Base-by-base conservation (phyloP, 257 asterid genomes). In the Eustoma russellianum region DNA sequence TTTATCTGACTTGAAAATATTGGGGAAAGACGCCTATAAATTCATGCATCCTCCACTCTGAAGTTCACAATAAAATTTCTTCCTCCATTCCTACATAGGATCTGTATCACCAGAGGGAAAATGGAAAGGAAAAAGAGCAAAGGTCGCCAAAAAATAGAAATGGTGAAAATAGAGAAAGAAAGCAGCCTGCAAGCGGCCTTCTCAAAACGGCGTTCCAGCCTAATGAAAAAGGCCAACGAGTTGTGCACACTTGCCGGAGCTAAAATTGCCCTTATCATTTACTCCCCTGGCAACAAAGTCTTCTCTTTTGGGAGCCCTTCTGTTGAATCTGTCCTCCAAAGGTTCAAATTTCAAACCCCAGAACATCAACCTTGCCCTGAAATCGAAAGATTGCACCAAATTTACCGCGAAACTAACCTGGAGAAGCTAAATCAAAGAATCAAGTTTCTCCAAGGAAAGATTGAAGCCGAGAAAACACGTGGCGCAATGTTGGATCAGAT, bases 241-340 rank as follows among this genome's bases (percentile, higher is more conserved):
- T n/a, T 53, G 4, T 45, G 47, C 48, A 24, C 41, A 13, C 30
- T 62, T 0, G 33, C 47, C 17, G 56, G 64, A 7, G 64, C 54
- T n/a, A 15, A 59, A 7, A 18, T 35, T 7, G 64, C 16, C 48
- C 6, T 45, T n/a, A 18, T 62, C 6, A 40, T 33, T 46, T 53
- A 44, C 28, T 33, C 17, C 28, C 53, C 45, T 1, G 48, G 7
- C 4, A 52, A 44, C 13, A 60, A 33, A 10, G 49, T 41, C 2
- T 60, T 33, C 16, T 38, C 57, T 0, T 41, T 60, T 50, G 51
- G 65, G 6, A 46, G 43, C 56, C 50, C 65, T 50, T 11, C 49
- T 50, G 30, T 60, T 19, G 15, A 18, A 30, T 50, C 33, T 9
- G 7, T 60, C 5, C 47, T 60, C 5, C 50, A 40, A 30, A 50